A percentile compares a stretch with the other conserved stretches of the same genome.
phyloP scores from a whole-genome alignment of 805 yeast genomes.

The Pichia paraexigua region DNA sequence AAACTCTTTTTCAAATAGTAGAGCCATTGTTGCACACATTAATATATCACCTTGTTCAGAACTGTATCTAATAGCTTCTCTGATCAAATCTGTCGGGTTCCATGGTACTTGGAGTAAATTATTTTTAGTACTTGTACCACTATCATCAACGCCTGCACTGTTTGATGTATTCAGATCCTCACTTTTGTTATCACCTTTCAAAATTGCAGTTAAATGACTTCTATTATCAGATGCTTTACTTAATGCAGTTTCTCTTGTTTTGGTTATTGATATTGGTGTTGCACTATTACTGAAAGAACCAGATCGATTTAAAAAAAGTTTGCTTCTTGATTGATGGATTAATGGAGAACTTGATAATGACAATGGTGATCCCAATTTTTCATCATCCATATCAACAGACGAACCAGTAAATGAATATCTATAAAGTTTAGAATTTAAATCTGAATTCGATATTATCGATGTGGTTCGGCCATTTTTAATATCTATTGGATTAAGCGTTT shows the following conservation, averaged over 20 bases:
- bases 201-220: conserved; percentile 25
- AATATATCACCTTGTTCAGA: conserved; percentile 56
- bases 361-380: conserved; percentile 22
- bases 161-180: background rate
- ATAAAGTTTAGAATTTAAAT: conserved; percentile 8
- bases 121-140: conserved; percentile 9
- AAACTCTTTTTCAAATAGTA: conserved; percentile 41
- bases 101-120: conserved; percentile 38
- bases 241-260: conserved; percentile 8
- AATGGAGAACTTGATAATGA: conserved; percentile 14
- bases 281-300: background rate
- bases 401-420: conserved; percentile 28
- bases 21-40: conserved; percentile 48
- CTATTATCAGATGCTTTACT: conserved; percentile 19
- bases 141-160: background rate
- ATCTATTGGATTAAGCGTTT: conserved; percentile 13
- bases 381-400: conserved; percentile 30
- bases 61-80: conserved; percentile 47
- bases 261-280: background rate
- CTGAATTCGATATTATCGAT: background rate
- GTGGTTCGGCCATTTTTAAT: conserved; percentile 4
- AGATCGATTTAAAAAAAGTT: conserved; percentile 8
- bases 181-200: conserved; percentile 12
- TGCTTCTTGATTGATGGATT: conserved; percentile 5
- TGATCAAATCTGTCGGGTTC: conserved; percentile 43